A percentile compares a stretch with the other conserved stretches of the same genome.
Conservation (phyloP, 176 grass and related monocot species). For the Chrysopogon serrulatus region DNA sequence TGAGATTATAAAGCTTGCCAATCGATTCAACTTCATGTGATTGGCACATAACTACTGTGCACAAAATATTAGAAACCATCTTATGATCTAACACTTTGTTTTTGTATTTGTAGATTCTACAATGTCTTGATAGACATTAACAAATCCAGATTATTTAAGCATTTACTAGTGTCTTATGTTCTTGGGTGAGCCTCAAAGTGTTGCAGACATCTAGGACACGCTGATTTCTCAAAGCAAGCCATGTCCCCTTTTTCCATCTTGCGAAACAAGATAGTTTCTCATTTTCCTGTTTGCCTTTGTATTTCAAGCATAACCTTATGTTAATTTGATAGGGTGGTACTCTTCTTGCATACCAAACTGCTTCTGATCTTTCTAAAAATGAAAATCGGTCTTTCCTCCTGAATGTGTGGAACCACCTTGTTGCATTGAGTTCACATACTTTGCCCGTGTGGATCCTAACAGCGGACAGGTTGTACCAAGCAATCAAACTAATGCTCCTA, state of each 20-base stretch:
- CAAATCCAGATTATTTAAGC: conserved; percentile 73
- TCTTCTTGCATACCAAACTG: conserved; percentile 71
- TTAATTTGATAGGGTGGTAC: conserved; percentile 60
- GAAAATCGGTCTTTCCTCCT: conserved; percentile 83
- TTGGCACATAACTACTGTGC: neutral
- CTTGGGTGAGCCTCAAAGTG: conserved; percentile 56
- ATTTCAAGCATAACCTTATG: neutral
- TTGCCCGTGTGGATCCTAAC: neutral
- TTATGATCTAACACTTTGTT: neutral
- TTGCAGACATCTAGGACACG: conserved; percentile 61
- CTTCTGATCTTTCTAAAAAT: conserved; percentile 76
- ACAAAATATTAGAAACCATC: neutral
- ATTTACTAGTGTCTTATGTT: conserved; percentile 85
- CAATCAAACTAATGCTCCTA: conserved; percentile 31
- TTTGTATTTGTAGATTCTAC: conserved; percentile 59
- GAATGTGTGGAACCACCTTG: conserved; percentile 41
- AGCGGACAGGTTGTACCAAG: conserved; percentile 5
- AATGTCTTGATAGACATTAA: conserved; percentile 48
- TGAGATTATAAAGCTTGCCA: neutral
- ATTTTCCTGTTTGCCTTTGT: neutral
- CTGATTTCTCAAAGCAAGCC: conserved; percentile 58
- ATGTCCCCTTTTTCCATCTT: neutral
- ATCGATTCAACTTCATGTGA: too few relatives aligned
- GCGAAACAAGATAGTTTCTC: neutral
- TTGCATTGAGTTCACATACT: neutral